A percentile compares a stretch with the other conserved stretches of the same genome.
These are phyloP conservation scores for Megacollybia marginata DNA, from an alignment of 768 basidiomycete genomes.

Conservation along the genomic window DNA sequence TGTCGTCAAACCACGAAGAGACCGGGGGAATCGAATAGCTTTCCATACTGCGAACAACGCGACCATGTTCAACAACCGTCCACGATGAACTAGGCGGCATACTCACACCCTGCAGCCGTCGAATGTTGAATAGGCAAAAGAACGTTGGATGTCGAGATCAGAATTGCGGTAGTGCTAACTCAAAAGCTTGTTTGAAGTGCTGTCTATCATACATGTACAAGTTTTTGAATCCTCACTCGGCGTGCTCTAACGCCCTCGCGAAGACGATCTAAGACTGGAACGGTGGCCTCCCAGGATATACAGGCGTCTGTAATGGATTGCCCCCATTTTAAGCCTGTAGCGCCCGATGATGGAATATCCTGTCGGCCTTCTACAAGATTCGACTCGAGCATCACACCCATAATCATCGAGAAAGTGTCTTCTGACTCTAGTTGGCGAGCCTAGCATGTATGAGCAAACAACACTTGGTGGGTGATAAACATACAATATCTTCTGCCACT, in stretches of 20 bases:
- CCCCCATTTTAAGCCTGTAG: slow-evolving; percentile 69
- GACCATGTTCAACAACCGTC: too few species aligned
- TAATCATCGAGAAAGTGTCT: slow-evolving; percentile 67
- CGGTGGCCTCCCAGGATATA: slow-evolving; percentile 84
- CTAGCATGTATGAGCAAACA: slow-evolving; percentile 27
- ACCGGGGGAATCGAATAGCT: too few species aligned
- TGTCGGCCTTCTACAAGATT: slow-evolving; percentile 86
- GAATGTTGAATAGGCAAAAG: too few species aligned
- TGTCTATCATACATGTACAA: too few species aligned
- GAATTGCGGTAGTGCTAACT: too few species aligned
- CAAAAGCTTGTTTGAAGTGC: too few species aligned
- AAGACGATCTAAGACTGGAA: slow-evolving; percentile 74
- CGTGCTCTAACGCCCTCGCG: slow-evolving; percentile 65
- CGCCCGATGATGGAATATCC: slow-evolving; percentile 70
- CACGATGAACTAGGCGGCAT: too few species aligned
- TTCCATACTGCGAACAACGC: too few species aligned
- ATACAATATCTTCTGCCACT: slow-evolving; percentile 86
- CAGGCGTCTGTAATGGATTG: slow-evolving; percentile 87
- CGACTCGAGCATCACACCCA: slow-evolving; percentile 95
- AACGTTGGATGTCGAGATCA: too few species aligned
- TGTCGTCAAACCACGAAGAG: too few species aligned
- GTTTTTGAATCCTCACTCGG: background rate
- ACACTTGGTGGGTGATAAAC: slow-evolving; percentile 15
- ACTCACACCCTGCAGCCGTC: too few species aligned
- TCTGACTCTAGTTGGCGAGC: slow-evolving; percentile 64